Evolutionary conservation across 371 early-diverging fungal species (phyloP), one percentile per base, ranked within the genome.

Genomic region (Agmasoma carcini): DNA sequence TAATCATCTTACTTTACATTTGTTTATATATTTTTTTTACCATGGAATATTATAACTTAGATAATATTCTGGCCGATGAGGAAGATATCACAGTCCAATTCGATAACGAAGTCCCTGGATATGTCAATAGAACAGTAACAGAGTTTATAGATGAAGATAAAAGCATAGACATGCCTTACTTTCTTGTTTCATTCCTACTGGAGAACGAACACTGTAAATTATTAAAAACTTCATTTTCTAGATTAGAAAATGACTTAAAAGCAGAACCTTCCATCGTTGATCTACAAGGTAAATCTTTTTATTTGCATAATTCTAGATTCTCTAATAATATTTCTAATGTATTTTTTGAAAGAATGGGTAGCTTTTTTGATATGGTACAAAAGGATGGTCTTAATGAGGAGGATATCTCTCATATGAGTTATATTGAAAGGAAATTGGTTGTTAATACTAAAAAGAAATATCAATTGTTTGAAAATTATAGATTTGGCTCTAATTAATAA

Each of bases 191-290:
- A 31, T 65, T 65, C 56, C 39, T 65, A 3, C 29, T 65, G 25
- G 44, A 55, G 34, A 59, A 65, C 20, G 59, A 50, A 14, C 60
- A 59, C 33, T 65, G 65, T 34, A 43, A 38, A 43, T 25, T 65
- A 11, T 11, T 2, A 1, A 34, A 45, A 14, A 34, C 12, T 12
- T 22, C 52, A 7, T 20, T 4, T 5, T 47, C 39, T 29, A 27
- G 47, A 5, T 19, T 44, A 11, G 17, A 52, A 48, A 36, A 56
- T 4, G 64, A 63, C 33, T 39, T 63, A 7, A 26, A 25, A 11
- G 64, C 64, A 48, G 44, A 63, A 19, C 31, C 64, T 9, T 46
- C 48, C 19, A 44, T 46, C 45, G 49, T 63, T 44, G 44, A 63
- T 52, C 52, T 63, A 19, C 56, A 38, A 14, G 41, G 30, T 9